These are phyloP conservation scores for Iberis pinnata DNA, from an alignment of 345 rosid genomes.

Conservation along the genomic window DNA sequence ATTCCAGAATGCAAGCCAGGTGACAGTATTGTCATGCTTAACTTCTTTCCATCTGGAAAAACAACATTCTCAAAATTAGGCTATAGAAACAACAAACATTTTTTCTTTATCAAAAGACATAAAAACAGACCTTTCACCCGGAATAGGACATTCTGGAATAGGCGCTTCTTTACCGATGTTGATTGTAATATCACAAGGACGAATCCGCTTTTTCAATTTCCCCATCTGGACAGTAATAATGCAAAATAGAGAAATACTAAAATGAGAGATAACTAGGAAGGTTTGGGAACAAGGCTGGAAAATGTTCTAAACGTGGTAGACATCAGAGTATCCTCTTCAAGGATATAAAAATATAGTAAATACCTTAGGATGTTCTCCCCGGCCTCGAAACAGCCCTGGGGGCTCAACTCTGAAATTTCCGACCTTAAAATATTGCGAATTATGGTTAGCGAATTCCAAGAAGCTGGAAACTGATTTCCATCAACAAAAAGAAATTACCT, in stretches of 20 bases:
- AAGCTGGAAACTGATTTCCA: constrained; percentile 5
- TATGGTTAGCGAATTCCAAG: background rate
- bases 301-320: background rate
- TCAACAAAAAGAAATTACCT: constrained; percentile 42
- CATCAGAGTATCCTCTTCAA: background rate
- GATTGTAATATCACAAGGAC: constrained; percentile 83
- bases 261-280: constrained; percentile 1
- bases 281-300: background rate
- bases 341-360: constrained; percentile 13
- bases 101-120: background rate
- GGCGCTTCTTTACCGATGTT: constrained; percentile 84
- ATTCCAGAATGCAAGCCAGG: constrained; percentile 99
- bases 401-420: constrained; percentile 99
- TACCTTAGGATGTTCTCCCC: constrained; percentile 99
- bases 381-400: constrained; percentile 96
- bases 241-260: constrained; percentile 10
- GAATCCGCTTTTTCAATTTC: constrained; percentile 86
- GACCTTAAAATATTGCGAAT: constrained; percentile 45
- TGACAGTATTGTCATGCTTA: constrained; percentile 94
- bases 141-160: constrained; percentile 89
- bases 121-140: constrained; percentile 70
- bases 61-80: constrained; percentile 5
- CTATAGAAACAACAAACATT: background rate
- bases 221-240: constrained; percentile 65
- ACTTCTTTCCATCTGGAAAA: constrained; percentile 92